Base-by-base conservation (phyloP, 345 rosid genomes). In the Alliaria petiolata region DNA sequence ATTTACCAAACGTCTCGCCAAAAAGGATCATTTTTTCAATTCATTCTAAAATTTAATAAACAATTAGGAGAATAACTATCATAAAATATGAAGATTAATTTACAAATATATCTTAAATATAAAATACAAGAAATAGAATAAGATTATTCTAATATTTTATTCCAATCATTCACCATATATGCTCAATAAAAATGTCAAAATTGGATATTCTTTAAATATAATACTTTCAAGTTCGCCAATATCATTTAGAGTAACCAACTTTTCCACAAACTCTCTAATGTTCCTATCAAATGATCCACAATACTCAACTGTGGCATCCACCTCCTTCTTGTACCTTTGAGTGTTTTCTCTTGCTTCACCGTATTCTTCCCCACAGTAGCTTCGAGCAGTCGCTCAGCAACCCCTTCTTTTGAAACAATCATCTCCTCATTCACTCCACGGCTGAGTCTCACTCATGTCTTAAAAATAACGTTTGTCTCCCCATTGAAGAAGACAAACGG, bases 401-500 rank as follows among this genome's bases (percentile, higher is more conserved):
- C 81, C 72, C 79, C 91, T 3, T 85, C 85, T 9, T 88, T 69
- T 0, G 74, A 63, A 49, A 83, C 78, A 13, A 82, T 40, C 83
- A 66, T 79, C n/a, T 78, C 76, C 12, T 82, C 86, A 0, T 82
- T 69, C 64, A 64, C 84, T 31, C 97, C 93, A 0, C 86, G 78
- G 81, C 25, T 22, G 25, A 22, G 25, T 22, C 25, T 22, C 25
- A 3, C 25, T 22, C 3, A 1, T 22, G 25, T 80, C 78, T 81
- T 81, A 67, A 85, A 83, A 43, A 81, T 85, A 11, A 86, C 91
- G 1, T 91, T 51, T 0, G 93, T 91, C 95, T 0, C 88, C 91
- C 91, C 91, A 88, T 43, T 81, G 90, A 0, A 93, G 93, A 44
- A 83, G 86, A 6, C 86, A 84, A 28, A 87, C 50, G 93, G 96